Evolutionary conservation across 1,284 basidiomycete genomes (phyloP).

Genomic region (Leccinum angustisporum): DNA sequence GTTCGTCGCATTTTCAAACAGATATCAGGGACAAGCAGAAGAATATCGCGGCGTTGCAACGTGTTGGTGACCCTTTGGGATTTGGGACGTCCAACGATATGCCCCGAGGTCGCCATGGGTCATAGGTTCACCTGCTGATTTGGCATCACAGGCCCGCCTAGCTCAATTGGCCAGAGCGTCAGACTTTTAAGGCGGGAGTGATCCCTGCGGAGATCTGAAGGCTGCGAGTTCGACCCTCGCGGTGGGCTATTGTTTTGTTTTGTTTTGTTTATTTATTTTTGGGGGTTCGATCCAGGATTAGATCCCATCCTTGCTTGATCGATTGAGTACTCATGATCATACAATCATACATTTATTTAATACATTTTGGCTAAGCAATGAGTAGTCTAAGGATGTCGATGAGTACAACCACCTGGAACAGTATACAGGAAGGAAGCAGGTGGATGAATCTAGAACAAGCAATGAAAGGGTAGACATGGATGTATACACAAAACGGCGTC

Average conservation of each 20-base stretch:
- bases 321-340: not conserved
- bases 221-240: slow-evolving; percentile 92
- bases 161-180: slow-evolving; percentile 47
- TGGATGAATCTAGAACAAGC: slow-evolving; percentile 11
- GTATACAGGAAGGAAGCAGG: slow-evolving; percentile 18
- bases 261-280: not conserved
- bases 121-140: not conserved
- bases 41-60: slow-evolving; percentile 1
- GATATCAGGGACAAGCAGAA: not conserved
- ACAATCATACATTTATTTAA: slow-evolving; percentile 9
- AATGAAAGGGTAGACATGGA: slow-evolving; percentile 17
- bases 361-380: slow-evolving; percentile 17
- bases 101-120: not conserved
- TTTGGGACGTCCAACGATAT: no score
- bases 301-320: not conserved
- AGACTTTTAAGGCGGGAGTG: slow-evolving; percentile 52
- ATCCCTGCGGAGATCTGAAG: slow-evolving; percentile 80
- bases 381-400: slow-evolving; percentile 26
- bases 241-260: slow-evolving; percentile 60
- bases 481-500: slow-evolving; percentile 6
- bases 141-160: slow-evolving; percentile 53
- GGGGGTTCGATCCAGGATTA: not conserved
- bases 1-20: not conserved
- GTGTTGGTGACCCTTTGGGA: slow-evolving; percentile 6
- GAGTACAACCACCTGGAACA: slow-evolving; percentile 16